phyloP scores from a whole-genome alignment of 2,329 filamentous ascomycete genomes.

The Penicillium sp. region DNA sequence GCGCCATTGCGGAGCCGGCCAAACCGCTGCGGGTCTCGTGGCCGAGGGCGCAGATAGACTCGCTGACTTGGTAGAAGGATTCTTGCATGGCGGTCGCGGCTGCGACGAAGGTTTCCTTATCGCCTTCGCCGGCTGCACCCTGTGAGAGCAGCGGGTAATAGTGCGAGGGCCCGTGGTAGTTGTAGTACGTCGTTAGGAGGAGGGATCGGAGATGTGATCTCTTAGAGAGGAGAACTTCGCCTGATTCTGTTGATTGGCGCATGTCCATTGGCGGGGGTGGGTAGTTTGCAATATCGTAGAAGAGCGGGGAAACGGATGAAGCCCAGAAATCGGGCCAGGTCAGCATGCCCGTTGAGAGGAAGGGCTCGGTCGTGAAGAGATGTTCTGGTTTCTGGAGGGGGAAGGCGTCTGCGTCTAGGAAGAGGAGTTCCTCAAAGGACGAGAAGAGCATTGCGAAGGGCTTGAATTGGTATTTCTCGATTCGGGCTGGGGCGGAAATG shows the following conservation, averaged over 20 bases:
- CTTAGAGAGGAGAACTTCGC: slow-evolving; percentile 51
- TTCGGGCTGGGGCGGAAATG: slow-evolving; percentile 26
- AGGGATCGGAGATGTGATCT: slow-evolving; percentile 46
- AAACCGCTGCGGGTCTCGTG: slow-evolving; percentile 27
- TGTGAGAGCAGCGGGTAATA: slow-evolving; percentile 47
- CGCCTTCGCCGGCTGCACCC: slow-evolving; percentile 46
- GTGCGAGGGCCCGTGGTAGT: slow-evolving; percentile 51
- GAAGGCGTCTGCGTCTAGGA: slow-evolving; percentile 49
- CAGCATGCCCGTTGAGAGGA: slow-evolving; percentile 38
- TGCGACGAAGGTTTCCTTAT: slow-evolving; percentile 51
- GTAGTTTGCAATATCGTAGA: slow-evolving; percentile 45
- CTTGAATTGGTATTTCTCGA: slow-evolving; percentile 49
- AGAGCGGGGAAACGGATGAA: slow-evolving; percentile 41
- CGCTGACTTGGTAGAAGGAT: slow-evolving; percentile 44
- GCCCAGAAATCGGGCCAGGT: slow-evolving; percentile 40
- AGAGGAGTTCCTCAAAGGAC: slow-evolving; percentile 49
- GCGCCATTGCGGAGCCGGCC: slow-evolving; percentile 39
- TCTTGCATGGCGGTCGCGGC: slow-evolving; percentile 41
- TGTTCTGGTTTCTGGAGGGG: slow-evolving; percentile 41
- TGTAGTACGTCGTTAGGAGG: slow-evolving; percentile 54
- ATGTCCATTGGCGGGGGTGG: slow-evolving; percentile 27
- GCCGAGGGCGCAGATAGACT: slow-evolving; percentile 34
- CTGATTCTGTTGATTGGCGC: slow-evolving; percentile 46
- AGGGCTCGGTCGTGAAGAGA: slow-evolving; percentile 43
- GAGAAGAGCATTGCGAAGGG: slow-evolving; percentile 49